phyloP scores from a whole-genome alignment of 73 alveolate species.

The Paramecium caudatum region DNA sequence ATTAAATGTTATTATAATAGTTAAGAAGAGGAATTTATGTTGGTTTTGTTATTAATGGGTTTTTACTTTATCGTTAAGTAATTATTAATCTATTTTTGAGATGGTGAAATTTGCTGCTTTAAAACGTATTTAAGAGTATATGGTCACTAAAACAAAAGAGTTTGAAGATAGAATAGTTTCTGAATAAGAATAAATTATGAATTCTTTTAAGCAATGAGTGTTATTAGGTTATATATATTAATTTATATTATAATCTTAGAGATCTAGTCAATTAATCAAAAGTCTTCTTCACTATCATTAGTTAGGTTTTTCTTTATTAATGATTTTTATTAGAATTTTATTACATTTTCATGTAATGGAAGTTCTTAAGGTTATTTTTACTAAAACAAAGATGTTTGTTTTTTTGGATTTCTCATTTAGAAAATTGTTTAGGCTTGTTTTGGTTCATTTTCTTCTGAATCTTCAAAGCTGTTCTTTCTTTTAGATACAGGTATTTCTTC shows the following conservation, averaged over 20 bases:
- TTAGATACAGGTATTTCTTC: not conserved
- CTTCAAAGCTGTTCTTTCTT: constrained; percentile 59
- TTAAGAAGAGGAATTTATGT: not conserved
- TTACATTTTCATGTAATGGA: constrained; percentile 23
- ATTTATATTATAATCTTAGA: constrained; percentile 1
- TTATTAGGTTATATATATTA: not conserved
- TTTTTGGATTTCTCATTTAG: not conserved
- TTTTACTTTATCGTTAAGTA: not conserved
- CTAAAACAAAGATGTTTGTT: not conserved
- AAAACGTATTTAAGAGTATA: not conserved
- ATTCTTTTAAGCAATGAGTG: not conserved
- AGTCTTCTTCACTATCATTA: constrained; percentile 46
- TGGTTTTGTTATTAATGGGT: not conserved
- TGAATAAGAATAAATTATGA: not conserved
- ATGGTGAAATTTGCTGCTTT: not conserved
- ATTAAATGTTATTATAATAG: not conserved
- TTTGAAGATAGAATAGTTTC: not conserved
- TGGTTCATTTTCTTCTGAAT: constrained; percentile 12
- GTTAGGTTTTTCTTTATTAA: not conserved
- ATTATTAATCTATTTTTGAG: not conserved
- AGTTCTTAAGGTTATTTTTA: not conserved
- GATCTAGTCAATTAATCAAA: constrained; percentile 26
- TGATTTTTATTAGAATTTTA: constrained; percentile 6
- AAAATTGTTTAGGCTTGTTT: constrained; percentile 9
- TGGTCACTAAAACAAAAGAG: not conserved